phyloP scores from a whole-genome alignment of 2,329 filamentous ascomycete species.

The Neonectria magnoliae region DNA sequence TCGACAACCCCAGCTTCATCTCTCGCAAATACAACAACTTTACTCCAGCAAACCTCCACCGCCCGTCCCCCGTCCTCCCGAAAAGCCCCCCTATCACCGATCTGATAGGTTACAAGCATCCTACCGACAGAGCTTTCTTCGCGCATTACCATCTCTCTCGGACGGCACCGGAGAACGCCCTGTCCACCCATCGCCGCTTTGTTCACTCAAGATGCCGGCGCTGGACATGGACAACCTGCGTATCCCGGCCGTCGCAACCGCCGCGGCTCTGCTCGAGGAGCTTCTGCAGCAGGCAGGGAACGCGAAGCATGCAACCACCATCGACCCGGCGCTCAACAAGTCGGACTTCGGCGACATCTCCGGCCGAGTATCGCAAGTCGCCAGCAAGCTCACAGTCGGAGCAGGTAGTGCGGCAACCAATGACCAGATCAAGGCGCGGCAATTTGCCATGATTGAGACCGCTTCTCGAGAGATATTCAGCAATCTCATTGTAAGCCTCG shows the following conservation, averaged over 20 bases:
- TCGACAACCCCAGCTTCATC: background rate
- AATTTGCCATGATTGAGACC: constrained; percentile 81
- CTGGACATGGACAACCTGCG: constrained; percentile 57
- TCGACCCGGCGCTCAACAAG: constrained; percentile 81
- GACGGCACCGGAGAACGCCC: background rate
- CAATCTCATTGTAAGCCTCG: constrained; percentile 72
- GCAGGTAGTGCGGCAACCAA: constrained; percentile 50
- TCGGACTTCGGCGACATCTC: constrained; percentile 67
- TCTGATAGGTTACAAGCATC: background rate
- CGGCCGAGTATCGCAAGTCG: constrained; percentile 53
- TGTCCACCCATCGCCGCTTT: constrained; percentile 15
- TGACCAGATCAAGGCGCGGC: constrained; percentile 54
- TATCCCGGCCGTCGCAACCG: constrained; percentile 63
- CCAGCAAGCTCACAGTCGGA: constrained; percentile 41
- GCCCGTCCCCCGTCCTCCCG: background rate
- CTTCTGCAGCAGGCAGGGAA: constrained; percentile 68
- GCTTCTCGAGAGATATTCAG: constrained; percentile 86
- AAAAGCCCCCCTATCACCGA: background rate
- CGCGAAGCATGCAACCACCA: constrained; percentile 66
- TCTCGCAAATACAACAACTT: background rate
- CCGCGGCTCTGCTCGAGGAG: constrained; percentile 63
- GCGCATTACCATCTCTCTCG: background rate
- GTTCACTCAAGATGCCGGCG: constrained; percentile 58
- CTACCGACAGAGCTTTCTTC: background rate
- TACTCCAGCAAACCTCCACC: background rate